phyloP scores from a whole-genome alignment of 257 asterid species.

The Primulina tabacum region DNA sequence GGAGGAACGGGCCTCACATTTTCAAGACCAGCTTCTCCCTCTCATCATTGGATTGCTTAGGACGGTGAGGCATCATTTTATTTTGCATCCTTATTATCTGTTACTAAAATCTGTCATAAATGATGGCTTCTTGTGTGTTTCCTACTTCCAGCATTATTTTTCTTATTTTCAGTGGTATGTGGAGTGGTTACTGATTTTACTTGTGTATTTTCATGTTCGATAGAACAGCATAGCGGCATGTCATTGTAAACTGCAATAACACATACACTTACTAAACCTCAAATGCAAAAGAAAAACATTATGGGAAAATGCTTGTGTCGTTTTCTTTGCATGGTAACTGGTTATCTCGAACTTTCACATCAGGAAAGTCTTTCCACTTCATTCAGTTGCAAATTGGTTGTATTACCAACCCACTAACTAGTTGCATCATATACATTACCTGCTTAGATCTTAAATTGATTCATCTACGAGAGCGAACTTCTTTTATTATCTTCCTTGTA shows the following conservation, averaged over 20 bases:
- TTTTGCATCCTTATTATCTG: constrained; percentile 19
- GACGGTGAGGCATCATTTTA: constrained; percentile 60
- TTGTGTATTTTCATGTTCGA: constrained; percentile 9
- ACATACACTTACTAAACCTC: constrained; percentile 16
- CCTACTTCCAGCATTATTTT: constrained; percentile 15
- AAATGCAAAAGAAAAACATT: background rate
- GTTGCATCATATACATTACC: background rate
- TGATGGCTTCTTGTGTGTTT: constrained; percentile 11
- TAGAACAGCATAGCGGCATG: constrained; percentile 4
- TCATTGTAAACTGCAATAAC: background rate
- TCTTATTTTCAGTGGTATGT: constrained; percentile 14
- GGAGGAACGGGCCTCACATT: constrained; percentile 71
- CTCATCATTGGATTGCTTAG: constrained; percentile 90
- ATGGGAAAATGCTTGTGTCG: background rate
- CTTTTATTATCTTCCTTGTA: background rate
- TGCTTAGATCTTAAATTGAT: background rate
- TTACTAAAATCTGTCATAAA: constrained; percentile 18
- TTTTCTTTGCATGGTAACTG: background rate
- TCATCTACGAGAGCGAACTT: background rate
- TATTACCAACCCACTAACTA: background rate
- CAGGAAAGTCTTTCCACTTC: constrained; percentile 7
- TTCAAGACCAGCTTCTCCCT: constrained; percentile 89
- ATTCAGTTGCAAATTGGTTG: background rate
- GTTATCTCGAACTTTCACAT: background rate
- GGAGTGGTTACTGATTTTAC: background rate